Evolutionary conservation across 495 filamentous ascomycete species (phyloP).

Genomic region (Penicillium samsonianum): DNA sequence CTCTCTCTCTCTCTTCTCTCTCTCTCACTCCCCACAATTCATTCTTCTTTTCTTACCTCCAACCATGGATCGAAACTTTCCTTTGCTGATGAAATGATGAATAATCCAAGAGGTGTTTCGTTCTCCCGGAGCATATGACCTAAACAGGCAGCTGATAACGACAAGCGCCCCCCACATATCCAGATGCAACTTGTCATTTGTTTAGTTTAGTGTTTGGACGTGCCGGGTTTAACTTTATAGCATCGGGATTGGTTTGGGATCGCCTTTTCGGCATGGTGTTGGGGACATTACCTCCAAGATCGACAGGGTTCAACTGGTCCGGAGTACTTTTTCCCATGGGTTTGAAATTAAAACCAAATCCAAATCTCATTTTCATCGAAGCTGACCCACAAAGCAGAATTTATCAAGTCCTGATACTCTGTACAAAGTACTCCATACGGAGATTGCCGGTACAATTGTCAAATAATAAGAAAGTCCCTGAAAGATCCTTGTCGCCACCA

Average conservation of each 20-base stretch:
- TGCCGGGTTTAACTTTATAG: slow-evolving; percentile 13
- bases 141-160: slow-evolving; percentile 9
- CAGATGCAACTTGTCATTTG: neutral
- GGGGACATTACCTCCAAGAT: slow-evolving; percentile 17
- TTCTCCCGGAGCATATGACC: neutral
- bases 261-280: slow-evolving; percentile 25
- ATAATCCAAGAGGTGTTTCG: neutral
- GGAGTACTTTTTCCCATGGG: slow-evolving; percentile 23
- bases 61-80: neutral
- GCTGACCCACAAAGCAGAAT: slow-evolving; percentile 15
- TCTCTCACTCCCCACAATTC: neutral
- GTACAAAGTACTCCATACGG: slow-evolving; percentile 15
- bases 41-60: neutral
- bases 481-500: neutral
- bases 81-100: neutral
- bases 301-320: slow-evolving; percentile 35
- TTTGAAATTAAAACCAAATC: neutral
- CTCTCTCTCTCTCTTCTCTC: neutral
- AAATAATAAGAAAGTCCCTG: neutral
- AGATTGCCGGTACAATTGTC: slow-evolving; percentile 23
- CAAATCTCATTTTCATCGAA: slow-evolving; percentile 11
- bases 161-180: slow-evolving; percentile 2
- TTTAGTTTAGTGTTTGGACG: neutral
- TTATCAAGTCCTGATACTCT: slow-evolving; percentile 8
- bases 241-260: slow-evolving; percentile 21